Conservation (phyloP, 257 asterid genomes). For the Solanum clarkiae region DNA sequence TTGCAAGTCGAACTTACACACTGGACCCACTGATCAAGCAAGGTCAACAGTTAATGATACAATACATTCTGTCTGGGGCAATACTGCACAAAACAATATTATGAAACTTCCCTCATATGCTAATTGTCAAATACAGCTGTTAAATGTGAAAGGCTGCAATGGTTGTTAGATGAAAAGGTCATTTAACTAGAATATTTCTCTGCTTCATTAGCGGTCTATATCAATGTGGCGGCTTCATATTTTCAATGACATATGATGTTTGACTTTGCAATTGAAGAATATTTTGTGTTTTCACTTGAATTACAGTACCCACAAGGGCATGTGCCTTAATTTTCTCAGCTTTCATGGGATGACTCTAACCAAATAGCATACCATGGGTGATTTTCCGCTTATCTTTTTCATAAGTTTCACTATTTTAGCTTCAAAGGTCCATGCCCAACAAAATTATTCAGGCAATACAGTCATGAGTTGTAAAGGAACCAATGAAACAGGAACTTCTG, state of each 20-base stretch:
- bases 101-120: not conserved
- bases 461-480: constrained; percentile 17
- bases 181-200: not conserved
- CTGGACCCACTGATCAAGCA: not conserved
- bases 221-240: not conserved
- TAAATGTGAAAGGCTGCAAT: not conserved
- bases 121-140: not conserved
- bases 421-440: constrained; percentile 23
- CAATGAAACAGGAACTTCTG: constrained; percentile 22
- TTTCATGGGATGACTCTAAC: constrained; percentile 53
- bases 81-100: not conserved
- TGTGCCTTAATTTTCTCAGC: not conserved
- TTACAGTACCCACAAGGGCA: constrained; percentile 1
- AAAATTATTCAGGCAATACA: constrained; percentile 30
- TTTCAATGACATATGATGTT: not conserved
- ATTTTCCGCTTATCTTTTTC: constrained; percentile 3
- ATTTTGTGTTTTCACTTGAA: constrained; percentile 29
- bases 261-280: not conserved
- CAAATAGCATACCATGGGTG: constrained; percentile 16
- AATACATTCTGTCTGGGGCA: not conserved
- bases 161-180: not conserved
- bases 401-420: constrained; percentile 1
- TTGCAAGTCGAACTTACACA: not conserved
- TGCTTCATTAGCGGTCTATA: not conserved
- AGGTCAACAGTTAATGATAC: not conserved